These are phyloP conservation scores for Gossypium ekmanianum DNA, from an alignment of 345 rosid genomes.

Conservation along the genomic window DNA sequence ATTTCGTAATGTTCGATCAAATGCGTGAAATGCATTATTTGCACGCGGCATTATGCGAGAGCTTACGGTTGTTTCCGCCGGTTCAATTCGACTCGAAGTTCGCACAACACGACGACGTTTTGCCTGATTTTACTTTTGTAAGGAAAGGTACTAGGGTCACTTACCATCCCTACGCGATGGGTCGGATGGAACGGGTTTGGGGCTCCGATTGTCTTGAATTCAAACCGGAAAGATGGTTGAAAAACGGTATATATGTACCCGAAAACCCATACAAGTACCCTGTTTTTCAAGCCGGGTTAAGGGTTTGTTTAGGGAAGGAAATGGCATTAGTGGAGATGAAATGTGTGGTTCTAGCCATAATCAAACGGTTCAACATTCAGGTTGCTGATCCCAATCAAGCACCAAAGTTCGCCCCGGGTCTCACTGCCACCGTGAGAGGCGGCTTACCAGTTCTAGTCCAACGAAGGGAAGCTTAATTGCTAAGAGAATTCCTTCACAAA, in stretches of 20 bases:
- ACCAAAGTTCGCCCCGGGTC: conserved; percentile 57
- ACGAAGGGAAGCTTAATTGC: conserved; percentile 22
- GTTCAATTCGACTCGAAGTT: conserved; percentile 78
- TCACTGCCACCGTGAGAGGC: conserved; percentile 71
- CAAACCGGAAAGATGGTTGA: conserved; percentile 51
- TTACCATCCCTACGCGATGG: conserved; percentile 63
- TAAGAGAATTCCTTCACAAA: too few relatives aligned
- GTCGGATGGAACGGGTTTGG: conserved; percentile 58
- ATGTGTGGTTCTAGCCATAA: conserved; percentile 38
- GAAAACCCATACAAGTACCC: conserved; percentile 47
- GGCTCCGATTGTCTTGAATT: conserved; percentile 44
- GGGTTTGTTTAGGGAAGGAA: conserved; percentile 69
- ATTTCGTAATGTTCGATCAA: conserved; percentile 27
- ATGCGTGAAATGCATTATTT: conserved; percentile 52
- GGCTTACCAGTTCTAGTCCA: conserved; percentile 56
- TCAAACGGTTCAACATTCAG: conserved; percentile 37
- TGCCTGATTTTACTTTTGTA: conserved; percentile 56
- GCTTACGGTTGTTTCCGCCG: conserved; percentile 66
- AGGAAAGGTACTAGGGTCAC: conserved; percentile 45
- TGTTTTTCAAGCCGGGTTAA: conserved; percentile 61
- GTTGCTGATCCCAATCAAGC: conserved; percentile 28
- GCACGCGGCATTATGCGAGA: conserved; percentile 53
- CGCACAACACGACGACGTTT: conserved; percentile 46
- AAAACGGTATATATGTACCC: conserved; percentile 30
- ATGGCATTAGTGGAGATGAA: conserved; percentile 58